Evolutionary conservation across 164 flowering plant genomes (phyloP).

Genomic region (Magnolia sinica): DNA sequence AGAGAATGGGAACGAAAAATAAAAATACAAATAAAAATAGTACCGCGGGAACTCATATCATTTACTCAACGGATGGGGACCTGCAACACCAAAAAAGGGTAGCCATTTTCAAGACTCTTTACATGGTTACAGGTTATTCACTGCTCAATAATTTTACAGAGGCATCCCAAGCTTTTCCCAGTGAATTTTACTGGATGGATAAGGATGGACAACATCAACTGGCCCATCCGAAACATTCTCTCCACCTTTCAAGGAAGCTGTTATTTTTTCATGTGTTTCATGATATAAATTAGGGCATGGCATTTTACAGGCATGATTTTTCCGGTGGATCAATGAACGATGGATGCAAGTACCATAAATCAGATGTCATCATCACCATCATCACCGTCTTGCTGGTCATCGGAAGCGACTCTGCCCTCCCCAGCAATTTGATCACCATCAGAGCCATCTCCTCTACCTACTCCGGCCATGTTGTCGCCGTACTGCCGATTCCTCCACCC

Average conservation of each 20-base stretch:
- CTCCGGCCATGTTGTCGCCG: slow-evolving; percentile 16
- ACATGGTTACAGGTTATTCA: slow-evolving; percentile 3
- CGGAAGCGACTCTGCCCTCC: slow-evolving; percentile 20
- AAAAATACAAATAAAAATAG: too few species aligned
- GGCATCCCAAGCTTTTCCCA: slow-evolving; percentile 12
- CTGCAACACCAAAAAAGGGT: not conserved
- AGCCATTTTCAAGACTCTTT: not conserved
- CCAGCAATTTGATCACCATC: slow-evolving; percentile 20
- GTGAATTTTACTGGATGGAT: not conserved
- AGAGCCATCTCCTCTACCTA: slow-evolving; percentile 19
- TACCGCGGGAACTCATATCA: too few species aligned
- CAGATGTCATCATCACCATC: slow-evolving; percentile 11
- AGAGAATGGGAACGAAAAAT: too few species aligned
- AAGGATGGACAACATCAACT: not conserved
- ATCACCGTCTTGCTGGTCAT: slow-evolving; percentile 26
- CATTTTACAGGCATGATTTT: slow-evolving; percentile 9
- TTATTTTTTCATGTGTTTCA: not conserved
- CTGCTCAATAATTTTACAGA: slow-evolving; percentile 27
- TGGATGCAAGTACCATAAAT: not conserved
- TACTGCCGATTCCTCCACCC: slow-evolving; percentile 23
- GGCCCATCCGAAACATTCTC: not conserved
- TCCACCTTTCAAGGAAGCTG: slow-evolving; percentile 5
- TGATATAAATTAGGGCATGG: slow-evolving; percentile 8
- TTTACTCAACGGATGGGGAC: not conserved
- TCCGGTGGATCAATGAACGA: not conserved